phyloP scores from a whole-genome alignment of 495 filamentous ascomycete species.

The Xylaria castorea region DNA sequence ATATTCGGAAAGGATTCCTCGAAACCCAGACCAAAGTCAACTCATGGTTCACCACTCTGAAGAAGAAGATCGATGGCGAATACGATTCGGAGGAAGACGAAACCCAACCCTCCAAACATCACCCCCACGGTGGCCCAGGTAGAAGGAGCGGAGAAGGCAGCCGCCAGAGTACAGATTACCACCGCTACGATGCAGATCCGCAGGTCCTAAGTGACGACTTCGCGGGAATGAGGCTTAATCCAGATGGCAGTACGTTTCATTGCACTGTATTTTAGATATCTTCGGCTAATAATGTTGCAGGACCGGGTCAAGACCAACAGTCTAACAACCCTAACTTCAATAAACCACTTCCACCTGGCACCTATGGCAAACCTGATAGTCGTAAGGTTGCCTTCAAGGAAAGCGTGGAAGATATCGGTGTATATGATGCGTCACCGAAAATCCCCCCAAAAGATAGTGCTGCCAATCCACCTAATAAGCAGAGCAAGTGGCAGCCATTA shows the following conservation, averaged over 20 bases:
- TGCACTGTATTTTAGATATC: neutral
- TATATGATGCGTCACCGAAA: constrained; percentile 69
- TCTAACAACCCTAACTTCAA: constrained; percentile 75
- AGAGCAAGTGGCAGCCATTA: constrained; percentile 96
- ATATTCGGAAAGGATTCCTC: constrained; percentile 90
- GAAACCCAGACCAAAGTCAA: constrained; percentile 95
- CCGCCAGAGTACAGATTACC: constrained; percentile 80
- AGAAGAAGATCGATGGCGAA: constrained; percentile 89
- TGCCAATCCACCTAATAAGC: constrained; percentile 57
- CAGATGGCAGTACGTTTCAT: constrained; percentile 71
- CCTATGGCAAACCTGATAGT: constrained; percentile 64
- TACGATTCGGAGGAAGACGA: constrained; percentile 67
- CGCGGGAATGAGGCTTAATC: constrained; percentile 81
- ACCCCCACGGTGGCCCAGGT: constrained; percentile 40
- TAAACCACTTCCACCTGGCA: constrained; percentile 66
- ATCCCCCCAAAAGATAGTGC: constrained; percentile 49
- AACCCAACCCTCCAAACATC: constrained; percentile 46
- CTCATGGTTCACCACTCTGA: constrained; percentile 86
- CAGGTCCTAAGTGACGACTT: constrained; percentile 90
- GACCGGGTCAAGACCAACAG: constrained; percentile 31
- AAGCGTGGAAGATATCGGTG: constrained; percentile 75
- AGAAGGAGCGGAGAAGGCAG: constrained; percentile 50
- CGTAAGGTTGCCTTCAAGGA: constrained; percentile 84
- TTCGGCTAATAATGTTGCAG: constrained; percentile 31
- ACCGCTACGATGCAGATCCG: constrained; percentile 95